A percentile compares a stretch with the other conserved stretches of the same genome.
Conservation (phyloP, 169 alveolate species). For the Plasmodium coatneyi region DNA sequence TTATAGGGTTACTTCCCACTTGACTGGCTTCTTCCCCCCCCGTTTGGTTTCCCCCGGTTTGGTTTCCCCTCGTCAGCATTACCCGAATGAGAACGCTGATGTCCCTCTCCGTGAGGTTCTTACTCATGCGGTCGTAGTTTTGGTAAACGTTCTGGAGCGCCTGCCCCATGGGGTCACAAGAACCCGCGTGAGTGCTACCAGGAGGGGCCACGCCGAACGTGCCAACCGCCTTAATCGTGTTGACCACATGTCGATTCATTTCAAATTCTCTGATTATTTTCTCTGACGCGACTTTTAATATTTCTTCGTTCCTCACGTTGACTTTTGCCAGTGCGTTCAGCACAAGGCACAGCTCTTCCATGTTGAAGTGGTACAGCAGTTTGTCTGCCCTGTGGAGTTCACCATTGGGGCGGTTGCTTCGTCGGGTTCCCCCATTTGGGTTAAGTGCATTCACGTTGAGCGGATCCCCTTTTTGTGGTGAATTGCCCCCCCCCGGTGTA, state of each 20-base stretch:
- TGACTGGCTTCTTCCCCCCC: not conserved
- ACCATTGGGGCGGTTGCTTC: not conserved
- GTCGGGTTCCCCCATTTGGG: not conserved
- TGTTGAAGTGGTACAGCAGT: conserved; percentile 1
- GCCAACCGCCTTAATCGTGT: conserved; percentile 12
- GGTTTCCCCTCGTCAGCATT: not conserved
- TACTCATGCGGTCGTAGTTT: not conserved
- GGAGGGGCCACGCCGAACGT: not conserved
- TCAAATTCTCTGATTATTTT: conserved; percentile 23
- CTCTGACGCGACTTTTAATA: conserved; percentile 30
- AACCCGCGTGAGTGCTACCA: not conserved
- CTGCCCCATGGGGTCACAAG: not conserved
- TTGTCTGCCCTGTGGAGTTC: not conserved
- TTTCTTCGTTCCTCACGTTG: conserved; percentile 41
- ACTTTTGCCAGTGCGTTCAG: conserved; percentile 61
- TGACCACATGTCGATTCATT: conserved; percentile 15
- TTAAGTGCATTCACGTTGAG: not conserved
- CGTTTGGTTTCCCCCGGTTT: not conserved
- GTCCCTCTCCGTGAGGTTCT: conserved; percentile 52
- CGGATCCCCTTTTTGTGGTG: not conserved
- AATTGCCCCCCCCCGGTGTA: not conserved
- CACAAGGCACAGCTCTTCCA: conserved; percentile 58
- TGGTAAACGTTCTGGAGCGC: not conserved
- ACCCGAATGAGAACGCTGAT: conserved; percentile 34
- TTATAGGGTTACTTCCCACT: not conserved